A percentile compares a stretch with the other conserved stretches of the same genome.
These are phyloP conservation scores for Entonaema liquescens DNA, from an alignment of 495 filamentous ascomycete species.

Conservation along the genomic window DNA sequence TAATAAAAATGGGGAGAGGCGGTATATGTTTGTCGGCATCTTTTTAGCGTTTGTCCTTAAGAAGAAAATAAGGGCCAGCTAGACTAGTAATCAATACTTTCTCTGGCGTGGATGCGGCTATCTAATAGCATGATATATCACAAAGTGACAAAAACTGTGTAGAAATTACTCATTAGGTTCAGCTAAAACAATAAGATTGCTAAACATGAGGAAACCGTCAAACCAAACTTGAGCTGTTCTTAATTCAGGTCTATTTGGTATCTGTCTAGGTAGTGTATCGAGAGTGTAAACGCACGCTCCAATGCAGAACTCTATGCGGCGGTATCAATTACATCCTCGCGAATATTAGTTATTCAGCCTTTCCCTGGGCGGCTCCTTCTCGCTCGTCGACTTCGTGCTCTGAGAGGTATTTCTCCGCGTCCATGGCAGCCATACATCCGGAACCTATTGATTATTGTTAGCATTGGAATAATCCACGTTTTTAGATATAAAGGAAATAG, in stretches of 20 bases:
- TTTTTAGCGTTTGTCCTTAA: too few relatives aligned
- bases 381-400: constrained; percentile 69
- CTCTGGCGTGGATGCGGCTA: too few relatives aligned
- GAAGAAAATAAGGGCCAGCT: too few relatives aligned
- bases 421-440: constrained; percentile 92
- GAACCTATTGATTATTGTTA: constrained; percentile 69
- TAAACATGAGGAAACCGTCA: background rate
- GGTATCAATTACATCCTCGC: constrained; percentile 8
- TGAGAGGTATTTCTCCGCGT: constrained; percentile 89
- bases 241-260: constrained; percentile 38
- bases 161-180: background rate
- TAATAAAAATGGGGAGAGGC: too few relatives aligned
- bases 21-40: too few relatives aligned
- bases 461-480: constrained; percentile 14
- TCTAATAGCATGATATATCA: too few relatives aligned
- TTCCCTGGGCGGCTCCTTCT: constrained; percentile 45
- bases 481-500: background rate
- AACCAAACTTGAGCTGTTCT: constrained; percentile 7
- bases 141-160: too few relatives aligned
- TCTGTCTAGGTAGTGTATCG: constrained; percentile 28
- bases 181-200: background rate
- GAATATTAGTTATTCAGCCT: constrained; percentile 34
- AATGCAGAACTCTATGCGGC: constrained; percentile 15
- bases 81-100: too few relatives aligned
- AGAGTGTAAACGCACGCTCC: constrained; percentile 14